A percentile compares a stretch with the other conserved stretches of the same genome.
phyloP scores from a whole-genome alignment of 2,329 filamentous ascomycete genomes.

The Alternaria arborescens region DNA sequence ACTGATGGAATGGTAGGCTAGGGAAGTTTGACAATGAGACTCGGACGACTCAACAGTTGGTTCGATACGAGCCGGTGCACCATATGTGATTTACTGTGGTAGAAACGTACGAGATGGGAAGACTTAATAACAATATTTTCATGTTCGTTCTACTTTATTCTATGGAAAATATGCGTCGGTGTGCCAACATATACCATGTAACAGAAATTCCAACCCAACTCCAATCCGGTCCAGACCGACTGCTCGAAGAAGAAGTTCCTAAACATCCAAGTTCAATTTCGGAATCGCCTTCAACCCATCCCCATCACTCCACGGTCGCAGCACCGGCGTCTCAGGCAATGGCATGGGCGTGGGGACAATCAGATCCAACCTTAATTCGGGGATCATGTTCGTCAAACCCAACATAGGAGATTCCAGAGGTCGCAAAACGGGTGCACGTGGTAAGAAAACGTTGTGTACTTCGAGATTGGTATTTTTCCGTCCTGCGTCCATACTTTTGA shows the following conservation, averaged over 20 bases:
- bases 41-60: no score
- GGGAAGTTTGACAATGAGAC: no score
- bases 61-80: no score
- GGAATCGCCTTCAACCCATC: not conserved
- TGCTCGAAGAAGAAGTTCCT: not conserved
- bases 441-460: not conserved
- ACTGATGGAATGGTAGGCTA: no score
- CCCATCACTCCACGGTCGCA: not conserved
- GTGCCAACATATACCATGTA: no score
- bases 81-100: no score
- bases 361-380: not conserved
- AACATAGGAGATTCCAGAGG: not conserved
- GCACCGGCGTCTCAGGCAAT: not conserved
- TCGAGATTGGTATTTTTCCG: not conserved
- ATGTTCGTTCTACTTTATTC: no score
- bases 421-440: not conserved
- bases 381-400: not conserved
- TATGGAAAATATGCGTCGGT: no score
- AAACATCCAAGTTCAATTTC: not conserved
- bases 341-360: not conserved
- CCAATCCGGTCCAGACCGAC: not conserved
- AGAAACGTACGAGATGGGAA: no score
- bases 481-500: not conserved
- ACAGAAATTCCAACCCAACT: not conserved
- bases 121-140: no score